Conservation (phyloP, 2,329 filamentous ascomycete genomes). For the Leptodontidium sp. region DNA sequence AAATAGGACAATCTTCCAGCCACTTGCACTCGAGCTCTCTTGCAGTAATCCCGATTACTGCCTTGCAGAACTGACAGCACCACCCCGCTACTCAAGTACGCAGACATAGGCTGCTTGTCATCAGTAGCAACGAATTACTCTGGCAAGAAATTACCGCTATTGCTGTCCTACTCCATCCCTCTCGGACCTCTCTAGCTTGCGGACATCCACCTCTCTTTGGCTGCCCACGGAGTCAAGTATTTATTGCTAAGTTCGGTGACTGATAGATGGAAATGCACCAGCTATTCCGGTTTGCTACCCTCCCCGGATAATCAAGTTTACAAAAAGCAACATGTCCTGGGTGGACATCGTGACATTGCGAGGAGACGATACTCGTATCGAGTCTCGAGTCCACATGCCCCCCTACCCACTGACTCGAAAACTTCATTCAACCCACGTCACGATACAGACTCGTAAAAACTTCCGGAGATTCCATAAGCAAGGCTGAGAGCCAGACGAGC, state of each 20-base stretch:
- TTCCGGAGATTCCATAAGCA: constrained; percentile 30
- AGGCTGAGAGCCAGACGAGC: constrained; percentile 24
- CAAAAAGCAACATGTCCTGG: constrained; percentile 7
- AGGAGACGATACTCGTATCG: constrained; percentile 7
- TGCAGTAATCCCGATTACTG: background rate
- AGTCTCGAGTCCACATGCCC: background rate
- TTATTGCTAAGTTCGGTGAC: constrained; percentile 19
- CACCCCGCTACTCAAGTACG: background rate
- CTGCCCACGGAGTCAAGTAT: background rate
- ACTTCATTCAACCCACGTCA: constrained; percentile 18
- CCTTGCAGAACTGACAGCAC: background rate
- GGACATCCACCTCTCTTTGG: constrained; percentile 3
- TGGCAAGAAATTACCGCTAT: background rate
- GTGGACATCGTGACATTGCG: constrained; percentile 13
- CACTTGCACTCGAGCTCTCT: background rate
- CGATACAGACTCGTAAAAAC: background rate
- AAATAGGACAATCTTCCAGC: constrained; percentile 12
- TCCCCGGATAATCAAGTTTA: background rate
- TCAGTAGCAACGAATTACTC: background rate
- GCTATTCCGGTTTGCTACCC: constrained; percentile 9
- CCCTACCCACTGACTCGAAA: background rate
- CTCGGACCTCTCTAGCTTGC: constrained; percentile 1
- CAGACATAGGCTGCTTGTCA: background rate
- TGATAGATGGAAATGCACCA: background rate
- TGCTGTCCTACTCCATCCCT: background rate